Conservation (phyloP, 768 basidiomycete species). For the Trametes punicea region DNA sequence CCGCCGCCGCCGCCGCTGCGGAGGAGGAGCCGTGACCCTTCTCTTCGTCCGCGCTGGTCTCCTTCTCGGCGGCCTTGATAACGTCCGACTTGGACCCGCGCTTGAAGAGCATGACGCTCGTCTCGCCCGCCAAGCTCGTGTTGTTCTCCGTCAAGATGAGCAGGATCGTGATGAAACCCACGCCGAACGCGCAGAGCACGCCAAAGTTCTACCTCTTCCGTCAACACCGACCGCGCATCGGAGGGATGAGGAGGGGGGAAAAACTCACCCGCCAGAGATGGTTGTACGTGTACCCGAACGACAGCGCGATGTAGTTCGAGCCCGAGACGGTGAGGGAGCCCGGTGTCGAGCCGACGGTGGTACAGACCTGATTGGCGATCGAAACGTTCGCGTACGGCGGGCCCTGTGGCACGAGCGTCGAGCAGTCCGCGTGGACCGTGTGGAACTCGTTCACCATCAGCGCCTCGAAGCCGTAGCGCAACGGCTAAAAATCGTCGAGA, state of each 20-base stretch:
- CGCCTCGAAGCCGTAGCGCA: slow-evolving; percentile 71
- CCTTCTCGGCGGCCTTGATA: slow-evolving; percentile 12
- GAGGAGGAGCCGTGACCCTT: slow-evolving; percentile 19
- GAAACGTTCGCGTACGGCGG: slow-evolving; percentile 56
- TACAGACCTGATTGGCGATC: slow-evolving; percentile 71
- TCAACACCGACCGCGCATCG: neutral
- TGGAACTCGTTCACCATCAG: slow-evolving; percentile 82
- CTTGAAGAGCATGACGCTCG: slow-evolving; percentile 61
- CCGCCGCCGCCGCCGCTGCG: no score
- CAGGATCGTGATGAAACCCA: slow-evolving; percentile 53
- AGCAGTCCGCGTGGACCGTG: slow-evolving; percentile 58
- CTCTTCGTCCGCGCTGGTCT: slow-evolving; percentile 27
- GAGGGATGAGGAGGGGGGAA: neutral
- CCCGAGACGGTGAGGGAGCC: slow-evolving; percentile 65
- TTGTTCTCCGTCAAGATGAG: slow-evolving; percentile 58
- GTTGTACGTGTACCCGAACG: slow-evolving; percentile 39
- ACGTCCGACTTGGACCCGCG: slow-evolving; percentile 42
- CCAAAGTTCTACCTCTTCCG: slow-evolving; percentile 55
- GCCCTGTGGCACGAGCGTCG: slow-evolving; percentile 58
- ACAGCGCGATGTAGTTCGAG: slow-evolving; percentile 47
- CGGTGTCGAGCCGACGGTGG: slow-evolving; percentile 59
- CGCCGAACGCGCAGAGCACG: slow-evolving; percentile 61
- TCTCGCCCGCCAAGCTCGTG: slow-evolving; percentile 34
- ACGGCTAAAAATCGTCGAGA: slow-evolving; percentile 40
- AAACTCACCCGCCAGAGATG: slow-evolving; percentile 45